Percentiles rank a stretch among this genome's conserved stretches.
phyloP scores from a whole-genome alignment of 345 rosid species.

The Punica granatum region DNA sequence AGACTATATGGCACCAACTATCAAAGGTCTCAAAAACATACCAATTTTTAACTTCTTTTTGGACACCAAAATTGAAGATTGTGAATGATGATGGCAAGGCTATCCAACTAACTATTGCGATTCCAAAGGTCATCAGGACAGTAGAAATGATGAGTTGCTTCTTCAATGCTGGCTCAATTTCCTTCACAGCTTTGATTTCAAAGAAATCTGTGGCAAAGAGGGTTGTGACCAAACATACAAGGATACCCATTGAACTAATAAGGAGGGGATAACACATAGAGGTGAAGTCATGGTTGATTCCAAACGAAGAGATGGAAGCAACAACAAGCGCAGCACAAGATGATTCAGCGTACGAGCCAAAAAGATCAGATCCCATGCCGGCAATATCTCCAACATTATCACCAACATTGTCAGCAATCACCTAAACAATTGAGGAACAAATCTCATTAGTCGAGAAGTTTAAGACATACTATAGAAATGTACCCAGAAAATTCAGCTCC shows the following conservation, averaged over 20 bases:
- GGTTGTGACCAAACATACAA: constrained; percentile 14
- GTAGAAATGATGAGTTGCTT: constrained; percentile 15
- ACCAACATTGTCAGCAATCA: constrained; percentile 19
- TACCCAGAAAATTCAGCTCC: neutral
- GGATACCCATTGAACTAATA: constrained; percentile 12
- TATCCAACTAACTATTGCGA: constrained; percentile 14
- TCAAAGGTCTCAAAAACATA: neutral
- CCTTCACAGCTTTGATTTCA: constrained; percentile 14
- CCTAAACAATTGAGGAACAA: constrained; percentile 5
- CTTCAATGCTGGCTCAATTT: constrained; percentile 17
- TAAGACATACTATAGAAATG: neutral
- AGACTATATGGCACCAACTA: no score
- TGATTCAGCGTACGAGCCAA: constrained; percentile 17
- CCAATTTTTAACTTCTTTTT: constrained; percentile 15
- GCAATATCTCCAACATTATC: constrained; percentile 19
- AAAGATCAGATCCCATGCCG: constrained; percentile 16
- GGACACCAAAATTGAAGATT: constrained; percentile 13
- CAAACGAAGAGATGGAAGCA: constrained; percentile 17
- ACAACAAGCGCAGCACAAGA: constrained; percentile 16
- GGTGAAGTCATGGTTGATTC: constrained; percentile 12
- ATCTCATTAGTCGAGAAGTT: neutral
- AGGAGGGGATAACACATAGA: constrained; percentile 17
- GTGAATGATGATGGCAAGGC: constrained; percentile 17
- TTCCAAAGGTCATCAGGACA: constrained; percentile 13
- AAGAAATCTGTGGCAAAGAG: constrained; percentile 14